Evolutionary conservation across 768 basidiomycete species (phyloP), one percentile per base, ranked within the genome.

Genomic region (Leccinum barrowsii): DNA sequence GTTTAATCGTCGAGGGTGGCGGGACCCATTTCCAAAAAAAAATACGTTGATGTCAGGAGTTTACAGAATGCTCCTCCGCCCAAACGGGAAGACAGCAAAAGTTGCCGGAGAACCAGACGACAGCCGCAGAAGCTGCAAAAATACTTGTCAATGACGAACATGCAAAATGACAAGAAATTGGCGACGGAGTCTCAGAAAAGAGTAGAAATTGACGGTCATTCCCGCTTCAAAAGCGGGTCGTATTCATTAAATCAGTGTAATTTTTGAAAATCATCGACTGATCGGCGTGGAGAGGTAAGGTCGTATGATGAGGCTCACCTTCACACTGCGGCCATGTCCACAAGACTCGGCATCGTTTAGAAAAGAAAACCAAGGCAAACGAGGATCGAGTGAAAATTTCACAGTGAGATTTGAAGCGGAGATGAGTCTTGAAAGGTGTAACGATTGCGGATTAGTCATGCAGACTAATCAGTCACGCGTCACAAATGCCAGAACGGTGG

Each of bases 211-310:
- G n/a, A 26, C 3, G 47, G 51, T 60, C 59, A 53, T 59, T 53
- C 58, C 59, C 59, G 19, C 57, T 42, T 26, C 17, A 28, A 19
- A 13, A 53, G 24, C 50, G 34, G 55, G 59, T 59, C 59, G 37
- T 57, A 57, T 59, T 59, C 59, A 60, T 60, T 60, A 60, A 60
- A 60, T 60, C 59, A 60, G 58, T 53, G 11, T 59, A n/a, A 13
- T 49, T 42, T 52, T 60, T 47, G 10, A 4, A 11, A 3, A 60
- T 60, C 52, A 59, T 59, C 30, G 56, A 59, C 55, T 21, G 13
- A 21, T 28, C 12, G 10, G 17, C 2, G 21, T 2, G 17, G 28
- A 26, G 22, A 35, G 26, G 46, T n/a, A 44, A 44, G 19, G 19
- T 47, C 46, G 46, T 22, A 24, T 6, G 46, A 47, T 22, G 46